A percentile compares a stretch with the other conserved stretches of the same genome.
These are phyloP conservation scores for Obelidium mucronatum DNA, from an alignment of 192 early-diverging fungal species.

Conservation along the genomic window DNA sequence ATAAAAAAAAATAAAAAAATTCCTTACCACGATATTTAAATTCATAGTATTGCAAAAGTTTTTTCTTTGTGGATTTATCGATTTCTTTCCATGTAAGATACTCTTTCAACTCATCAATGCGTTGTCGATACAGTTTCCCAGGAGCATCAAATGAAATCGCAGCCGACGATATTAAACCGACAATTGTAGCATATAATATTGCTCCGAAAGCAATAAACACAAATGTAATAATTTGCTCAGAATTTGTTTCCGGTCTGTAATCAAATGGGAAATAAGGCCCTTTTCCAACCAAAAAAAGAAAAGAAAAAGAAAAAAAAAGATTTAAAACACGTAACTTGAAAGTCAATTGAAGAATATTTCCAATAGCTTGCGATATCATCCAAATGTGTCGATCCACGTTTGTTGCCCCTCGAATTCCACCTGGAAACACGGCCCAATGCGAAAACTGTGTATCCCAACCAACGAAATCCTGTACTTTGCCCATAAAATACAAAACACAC, in stretches of 20 bases:
- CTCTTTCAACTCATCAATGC: conserved; percentile 42
- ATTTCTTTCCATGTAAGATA: conserved; percentile 40
- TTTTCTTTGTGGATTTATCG: not conserved
- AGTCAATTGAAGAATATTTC: conserved; percentile 12
- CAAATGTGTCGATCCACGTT: not conserved
- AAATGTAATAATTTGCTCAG: conserved; percentile 12
- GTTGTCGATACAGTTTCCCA: conserved; percentile 25
- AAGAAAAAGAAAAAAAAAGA: too few species aligned
- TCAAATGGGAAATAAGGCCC: not conserved
- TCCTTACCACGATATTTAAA: conserved; percentile 3
- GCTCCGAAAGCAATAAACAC: not conserved
- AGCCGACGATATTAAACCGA: conserved; percentile 25
- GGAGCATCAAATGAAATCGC: conserved; percentile 22
- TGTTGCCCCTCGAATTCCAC: not conserved
- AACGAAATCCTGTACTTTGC: not conserved
- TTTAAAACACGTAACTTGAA: too few species aligned
- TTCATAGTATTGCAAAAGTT: conserved; percentile 39
- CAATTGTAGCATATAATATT: conserved; percentile 22
- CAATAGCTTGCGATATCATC: not conserved
- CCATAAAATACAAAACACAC: conserved; percentile 29
- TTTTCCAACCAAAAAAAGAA: too few species aligned
- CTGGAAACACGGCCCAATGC: not conserved
- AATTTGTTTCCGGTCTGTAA: not conserved
- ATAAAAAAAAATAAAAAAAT: too few species aligned
- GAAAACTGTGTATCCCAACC: not conserved